These are phyloP conservation scores for Pseudisothecium myosuroides DNA, from an alignment of 225 moss, liverwort and hornwort species.

Conservation along the genomic window DNA sequence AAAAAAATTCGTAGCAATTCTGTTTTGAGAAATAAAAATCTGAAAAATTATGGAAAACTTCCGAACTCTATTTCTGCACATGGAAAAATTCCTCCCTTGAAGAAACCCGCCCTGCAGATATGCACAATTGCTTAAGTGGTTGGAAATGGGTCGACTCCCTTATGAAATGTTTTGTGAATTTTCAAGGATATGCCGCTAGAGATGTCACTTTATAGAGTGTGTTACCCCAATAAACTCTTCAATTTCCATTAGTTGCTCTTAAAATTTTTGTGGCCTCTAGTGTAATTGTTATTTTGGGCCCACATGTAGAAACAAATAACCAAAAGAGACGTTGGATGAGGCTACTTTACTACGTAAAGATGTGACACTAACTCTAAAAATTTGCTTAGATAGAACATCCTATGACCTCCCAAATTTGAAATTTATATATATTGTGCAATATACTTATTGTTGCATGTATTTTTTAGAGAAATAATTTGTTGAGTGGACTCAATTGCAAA, in stretches of 20 bases:
- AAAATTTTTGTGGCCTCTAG: neutral
- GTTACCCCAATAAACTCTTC: neutral
- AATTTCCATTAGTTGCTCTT: neutral
- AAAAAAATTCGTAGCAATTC: too few relatives aligned
- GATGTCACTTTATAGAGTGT: neutral
- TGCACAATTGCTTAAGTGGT: too few relatives aligned
- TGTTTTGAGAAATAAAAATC: too few relatives aligned
- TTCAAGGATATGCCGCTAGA: neutral
- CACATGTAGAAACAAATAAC: neutral
- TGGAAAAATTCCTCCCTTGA: too few relatives aligned
- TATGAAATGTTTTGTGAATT: too few relatives aligned
- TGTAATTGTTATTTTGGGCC: neutral
- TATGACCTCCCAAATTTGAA: neutral
- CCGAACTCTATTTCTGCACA: too few relatives aligned
- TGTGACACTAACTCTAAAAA: neutral
- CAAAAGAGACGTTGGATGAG: neutral
- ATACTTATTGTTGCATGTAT: neutral
- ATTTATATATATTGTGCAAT: neutral
- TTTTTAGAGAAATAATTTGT: neutral
- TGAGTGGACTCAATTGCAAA: neutral
- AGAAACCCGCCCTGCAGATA: too few relatives aligned
- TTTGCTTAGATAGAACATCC: fast-evolving
- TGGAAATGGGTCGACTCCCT: too few relatives aligned
- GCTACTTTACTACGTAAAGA: neutral
- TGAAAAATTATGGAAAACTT: too few relatives aligned